phyloP scores from a whole-genome alignment of 192 early-diverging fungal species.

The Dispira simplex region DNA sequence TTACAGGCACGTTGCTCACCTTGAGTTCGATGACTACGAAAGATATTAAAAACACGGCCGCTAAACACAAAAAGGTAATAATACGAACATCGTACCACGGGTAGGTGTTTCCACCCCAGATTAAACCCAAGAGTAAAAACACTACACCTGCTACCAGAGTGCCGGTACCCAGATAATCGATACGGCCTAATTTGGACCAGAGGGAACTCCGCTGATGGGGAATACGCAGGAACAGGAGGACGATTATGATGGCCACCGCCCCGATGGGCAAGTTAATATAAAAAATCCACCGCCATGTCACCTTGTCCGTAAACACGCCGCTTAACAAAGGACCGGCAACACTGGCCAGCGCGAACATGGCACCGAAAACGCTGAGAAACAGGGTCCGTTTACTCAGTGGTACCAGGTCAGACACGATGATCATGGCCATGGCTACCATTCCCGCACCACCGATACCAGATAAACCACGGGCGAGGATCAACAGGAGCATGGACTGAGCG shows the following conservation, averaged over 20 bases:
- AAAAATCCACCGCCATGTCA: slow-evolving; percentile 52
- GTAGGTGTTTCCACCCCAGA: slow-evolving; percentile 36
- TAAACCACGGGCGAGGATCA: slow-evolving; percentile 53
- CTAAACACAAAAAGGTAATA: slow-evolving; percentile 23
- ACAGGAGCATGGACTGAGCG: slow-evolving; percentile 23
- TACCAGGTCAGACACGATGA: slow-evolving; percentile 35
- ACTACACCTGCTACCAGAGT: slow-evolving; percentile 24
- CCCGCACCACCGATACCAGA: slow-evolving; percentile 58
- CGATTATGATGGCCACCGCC: slow-evolving; percentile 26
- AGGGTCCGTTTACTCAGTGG: slow-evolving; percentile 47
- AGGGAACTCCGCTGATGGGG: slow-evolving; percentile 23
- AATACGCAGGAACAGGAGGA: slow-evolving; percentile 47
- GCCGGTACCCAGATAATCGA: slow-evolving; percentile 33
- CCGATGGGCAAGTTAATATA: slow-evolving; percentile 67
- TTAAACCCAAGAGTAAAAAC: slow-evolving; percentile 29
- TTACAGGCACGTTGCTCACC: slow-evolving; percentile 45
- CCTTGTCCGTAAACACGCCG: slow-evolving; percentile 44
- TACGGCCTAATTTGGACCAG: slow-evolving; percentile 23
- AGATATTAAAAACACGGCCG: slow-evolving; percentile 13
- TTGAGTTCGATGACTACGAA: slow-evolving; percentile 39
- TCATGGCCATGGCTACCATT: slow-evolving; percentile 40
- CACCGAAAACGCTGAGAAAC: slow-evolving; percentile 41
- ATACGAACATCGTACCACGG: slow-evolving; percentile 33
- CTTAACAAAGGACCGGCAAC: slow-evolving; percentile 57
- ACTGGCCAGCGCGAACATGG: slow-evolving; percentile 34